phyloP scores from a whole-genome alignment of 306 rosid species.

The Cucumis melo region DNA sequence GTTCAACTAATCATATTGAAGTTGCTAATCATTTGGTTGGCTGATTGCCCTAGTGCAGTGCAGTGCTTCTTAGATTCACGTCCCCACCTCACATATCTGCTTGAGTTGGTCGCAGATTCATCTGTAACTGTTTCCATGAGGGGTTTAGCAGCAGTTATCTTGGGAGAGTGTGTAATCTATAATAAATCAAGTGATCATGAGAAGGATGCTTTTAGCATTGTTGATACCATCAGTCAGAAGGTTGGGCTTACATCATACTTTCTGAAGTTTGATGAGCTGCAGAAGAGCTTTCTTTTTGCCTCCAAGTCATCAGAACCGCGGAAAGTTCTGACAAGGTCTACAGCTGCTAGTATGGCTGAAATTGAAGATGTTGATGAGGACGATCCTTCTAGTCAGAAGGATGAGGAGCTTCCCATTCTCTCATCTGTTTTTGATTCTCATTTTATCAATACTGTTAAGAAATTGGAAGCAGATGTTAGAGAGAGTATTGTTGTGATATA shows the following conservation, averaged over 20 bases:
- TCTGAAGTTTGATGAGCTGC: conserved; percentile 78
- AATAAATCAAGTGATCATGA: conserved; percentile 56
- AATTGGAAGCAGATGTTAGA: conserved; percentile 58
- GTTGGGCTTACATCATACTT: conserved; percentile 77
- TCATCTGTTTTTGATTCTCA: conserved; percentile 58
- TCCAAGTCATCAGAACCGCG: conserved; percentile 32
- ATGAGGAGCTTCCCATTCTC: conserved; percentile 54
- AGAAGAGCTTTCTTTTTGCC: conserved; percentile 45
- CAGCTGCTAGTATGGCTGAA: conserved; percentile 79
- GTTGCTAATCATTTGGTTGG: conserved; percentile 72
- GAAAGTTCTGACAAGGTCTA: conserved; percentile 59
- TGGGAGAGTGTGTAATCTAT: conserved; percentile 91
- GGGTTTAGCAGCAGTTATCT: conserved; percentile 74
- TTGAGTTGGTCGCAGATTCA: conserved; percentile 65
- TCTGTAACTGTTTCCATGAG: conserved; percentile 54
- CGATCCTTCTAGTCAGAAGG: conserved; percentile 35
- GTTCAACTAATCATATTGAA: conserved; percentile 60
- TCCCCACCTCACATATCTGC: conserved; percentile 78
- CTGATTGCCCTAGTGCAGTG: conserved; percentile 75
- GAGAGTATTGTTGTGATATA: conserved; percentile 65
- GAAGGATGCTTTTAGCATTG: conserved; percentile 62
- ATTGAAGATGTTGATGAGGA: conserved; percentile 53
- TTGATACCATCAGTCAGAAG: conserved; percentile 75
- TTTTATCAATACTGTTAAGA: conserved; percentile 45
- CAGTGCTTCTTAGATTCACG: conserved; percentile 82